Conservation (phyloP, 176 grass and related monocot genomes). For the Carex parvula region DNA sequence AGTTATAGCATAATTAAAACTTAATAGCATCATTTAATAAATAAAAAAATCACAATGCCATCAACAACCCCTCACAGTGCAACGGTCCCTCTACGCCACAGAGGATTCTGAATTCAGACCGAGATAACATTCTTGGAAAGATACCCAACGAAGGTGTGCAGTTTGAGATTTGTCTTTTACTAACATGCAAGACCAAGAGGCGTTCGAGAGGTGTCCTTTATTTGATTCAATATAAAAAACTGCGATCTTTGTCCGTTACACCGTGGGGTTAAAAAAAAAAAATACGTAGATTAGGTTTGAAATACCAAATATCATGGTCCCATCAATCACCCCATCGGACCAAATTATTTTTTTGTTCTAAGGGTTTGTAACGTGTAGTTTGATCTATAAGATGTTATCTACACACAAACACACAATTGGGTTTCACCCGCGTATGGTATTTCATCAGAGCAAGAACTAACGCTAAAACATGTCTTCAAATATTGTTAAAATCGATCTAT, state of each 20-base stretch:
- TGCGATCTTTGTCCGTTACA: slow-evolving; percentile 18
- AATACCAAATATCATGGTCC: slow-evolving; percentile 7
- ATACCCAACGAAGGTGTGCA: slow-evolving; percentile 18
- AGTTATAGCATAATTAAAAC: neutral
- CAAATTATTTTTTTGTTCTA: neutral
- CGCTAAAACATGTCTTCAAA: too few relatives aligned
- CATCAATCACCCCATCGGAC: neutral
- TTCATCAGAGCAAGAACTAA: neutral
- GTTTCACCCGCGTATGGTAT: neutral
- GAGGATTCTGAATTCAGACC: neutral
- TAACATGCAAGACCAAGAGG: slow-evolving; percentile 20
- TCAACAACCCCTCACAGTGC: neutral
- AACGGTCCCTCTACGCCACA: slow-evolving; percentile 9
- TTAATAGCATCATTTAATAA: neutral
- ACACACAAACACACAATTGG: too few relatives aligned
- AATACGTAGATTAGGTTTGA: slow-evolving; percentile 12
- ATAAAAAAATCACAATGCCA: neutral
- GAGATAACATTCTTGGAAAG: slow-evolving; percentile 17
- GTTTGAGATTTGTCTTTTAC: slow-evolving; percentile 26
- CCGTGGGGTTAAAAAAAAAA: neutral
- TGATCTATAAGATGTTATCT: too few relatives aligned
- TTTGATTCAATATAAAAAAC: neutral
- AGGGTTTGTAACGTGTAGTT: neutral
- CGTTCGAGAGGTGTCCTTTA: neutral
- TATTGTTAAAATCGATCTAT: too few relatives aligned